Evolutionary conservation across 2,329 filamentous ascomycete species (phyloP).

Genomic region (Rhynchosporium secalis): DNA sequence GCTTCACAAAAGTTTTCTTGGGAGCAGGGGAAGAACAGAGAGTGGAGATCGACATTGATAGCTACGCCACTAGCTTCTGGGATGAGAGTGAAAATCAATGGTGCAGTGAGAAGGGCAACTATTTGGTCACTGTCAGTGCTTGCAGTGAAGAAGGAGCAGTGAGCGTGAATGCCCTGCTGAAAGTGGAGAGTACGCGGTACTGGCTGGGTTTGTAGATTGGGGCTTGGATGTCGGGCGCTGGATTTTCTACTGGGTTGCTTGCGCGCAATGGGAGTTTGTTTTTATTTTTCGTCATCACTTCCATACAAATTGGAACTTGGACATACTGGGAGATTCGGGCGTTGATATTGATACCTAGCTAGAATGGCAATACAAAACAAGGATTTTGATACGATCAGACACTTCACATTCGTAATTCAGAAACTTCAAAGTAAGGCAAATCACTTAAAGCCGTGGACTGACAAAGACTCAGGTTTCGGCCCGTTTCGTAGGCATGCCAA

Average conservation of each 20-base stretch:
- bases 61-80: constrained; percentile 45
- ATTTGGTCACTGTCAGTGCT: constrained; percentile 5
- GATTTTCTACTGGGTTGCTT: not conserved
- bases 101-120: constrained; percentile 23
- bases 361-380: constrained; percentile 10
- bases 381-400: not conserved
- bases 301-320: not conserved
- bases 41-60: constrained; percentile 39
- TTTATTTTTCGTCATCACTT: not conserved
- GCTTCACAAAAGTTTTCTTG: constrained; percentile 46
- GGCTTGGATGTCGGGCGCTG: not conserved
- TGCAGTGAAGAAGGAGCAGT: constrained; percentile 12
- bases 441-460: not conserved
- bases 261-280: not conserved
- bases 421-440: not conserved
- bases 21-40: constrained; percentile 41
- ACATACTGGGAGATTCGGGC: not conserved
- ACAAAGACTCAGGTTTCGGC: not conserved
- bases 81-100: constrained; percentile 42
- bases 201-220: constrained; percentile 7
- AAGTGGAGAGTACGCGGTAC: constrained; percentile 8
- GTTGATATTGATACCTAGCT: not conserved
- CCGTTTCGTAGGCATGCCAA: constrained; percentile 3
- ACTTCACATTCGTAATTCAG: not conserved
- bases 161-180: constrained; percentile 6